A percentile compares a stretch with the other conserved stretches of the same genome.
phyloP scores from a whole-genome alignment of 2,329 filamentous ascomycete species.

The Ophiostoma quercus region DNA sequence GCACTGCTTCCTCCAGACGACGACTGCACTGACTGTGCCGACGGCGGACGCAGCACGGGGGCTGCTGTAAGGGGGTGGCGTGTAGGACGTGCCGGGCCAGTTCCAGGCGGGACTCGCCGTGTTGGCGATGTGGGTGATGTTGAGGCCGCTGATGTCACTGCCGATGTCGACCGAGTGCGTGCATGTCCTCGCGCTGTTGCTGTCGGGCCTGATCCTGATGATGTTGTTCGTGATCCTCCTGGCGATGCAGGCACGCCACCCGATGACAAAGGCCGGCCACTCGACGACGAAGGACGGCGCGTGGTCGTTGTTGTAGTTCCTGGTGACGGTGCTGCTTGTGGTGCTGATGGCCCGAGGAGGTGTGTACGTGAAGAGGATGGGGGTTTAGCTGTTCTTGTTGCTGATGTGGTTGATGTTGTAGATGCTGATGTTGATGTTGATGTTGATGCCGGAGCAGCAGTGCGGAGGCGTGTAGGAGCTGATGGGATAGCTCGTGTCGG shows the following conservation, averaged over 20 bases:
- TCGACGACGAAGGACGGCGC: conserved; percentile 29
- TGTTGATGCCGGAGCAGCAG: not conserved
- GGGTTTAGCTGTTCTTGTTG: not conserved
- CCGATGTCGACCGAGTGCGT: conserved; percentile 25
- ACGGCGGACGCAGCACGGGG: conserved; percentile 39
- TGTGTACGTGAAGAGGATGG: conserved; percentile 22
- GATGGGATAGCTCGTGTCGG: not conserved
- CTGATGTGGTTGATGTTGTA: not conserved
- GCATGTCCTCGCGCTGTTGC: conserved; percentile 18
- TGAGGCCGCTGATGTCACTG: conserved; percentile 15
- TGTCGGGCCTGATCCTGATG: not conserved
- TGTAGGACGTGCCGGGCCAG: not conserved
- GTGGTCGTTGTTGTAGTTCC: conserved; percentile 21
- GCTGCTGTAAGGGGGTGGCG: conserved; percentile 38
- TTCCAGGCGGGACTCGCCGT: not conserved
- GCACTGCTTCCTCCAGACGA: conserved; percentile 28
- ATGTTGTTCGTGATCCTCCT: not conserved
- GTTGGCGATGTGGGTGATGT: not conserved
- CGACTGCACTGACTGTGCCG: conserved; percentile 30
- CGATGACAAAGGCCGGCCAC: not conserved
- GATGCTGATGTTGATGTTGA: not conserved
- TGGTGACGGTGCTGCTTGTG: not conserved
- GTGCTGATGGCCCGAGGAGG: not conserved
- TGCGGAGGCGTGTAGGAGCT: not conserved
- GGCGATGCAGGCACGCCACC: not conserved